phyloP scores from a whole-genome alignment of 129 eudicot species.

The Escallonia herrerae region DNA sequence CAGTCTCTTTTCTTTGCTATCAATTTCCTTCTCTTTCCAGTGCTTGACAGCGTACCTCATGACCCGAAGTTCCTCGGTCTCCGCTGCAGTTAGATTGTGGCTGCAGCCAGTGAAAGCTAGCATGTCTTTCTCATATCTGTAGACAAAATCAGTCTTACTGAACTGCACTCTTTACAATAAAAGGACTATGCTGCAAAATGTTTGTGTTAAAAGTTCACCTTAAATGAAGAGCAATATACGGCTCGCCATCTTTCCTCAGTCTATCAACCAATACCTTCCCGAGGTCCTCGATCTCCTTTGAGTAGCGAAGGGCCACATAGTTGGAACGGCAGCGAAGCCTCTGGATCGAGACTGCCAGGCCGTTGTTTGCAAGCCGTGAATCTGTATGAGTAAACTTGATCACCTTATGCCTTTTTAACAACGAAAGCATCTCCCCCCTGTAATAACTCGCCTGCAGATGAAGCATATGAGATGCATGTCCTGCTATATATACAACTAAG shows the following conservation, averaged over 20 bases:
- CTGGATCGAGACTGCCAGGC: constrained; percentile 56
- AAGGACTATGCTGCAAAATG: neutral
- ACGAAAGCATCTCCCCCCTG: constrained; percentile 46
- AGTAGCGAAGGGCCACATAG: constrained; percentile 67
- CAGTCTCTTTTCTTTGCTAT: constrained; percentile 45
- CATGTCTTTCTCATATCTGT: constrained; percentile 86
- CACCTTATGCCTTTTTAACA: constrained; percentile 65
- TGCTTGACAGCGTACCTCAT: constrained; percentile 79
- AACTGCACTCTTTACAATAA: neutral
- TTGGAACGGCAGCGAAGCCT: constrained; percentile 84
- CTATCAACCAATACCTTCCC: constrained; percentile 49
- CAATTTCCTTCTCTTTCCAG: constrained; percentile 95
- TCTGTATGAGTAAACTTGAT: constrained; percentile 74
- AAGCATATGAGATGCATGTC: neutral
- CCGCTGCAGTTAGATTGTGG: constrained; percentile 53
- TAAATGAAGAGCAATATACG: constrained; percentile 81
- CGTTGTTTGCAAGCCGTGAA: constrained; percentile 83
- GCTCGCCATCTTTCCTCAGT: constrained; percentile 42
- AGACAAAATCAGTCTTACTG: neutral
- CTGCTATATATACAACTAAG: neutral
- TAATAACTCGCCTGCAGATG: constrained; percentile 60
- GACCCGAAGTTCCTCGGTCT: constrained; percentile 59
- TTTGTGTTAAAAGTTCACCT: constrained; percentile 30
- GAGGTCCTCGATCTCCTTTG: constrained; percentile 58
- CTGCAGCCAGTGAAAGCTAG: constrained; percentile 94